A percentile compares a stretch with the other conserved stretches of the same genome.
phyloP scores from a whole-genome alignment of 441 rosid genomes.

The Cnidoscolus chayamansa region DNA sequence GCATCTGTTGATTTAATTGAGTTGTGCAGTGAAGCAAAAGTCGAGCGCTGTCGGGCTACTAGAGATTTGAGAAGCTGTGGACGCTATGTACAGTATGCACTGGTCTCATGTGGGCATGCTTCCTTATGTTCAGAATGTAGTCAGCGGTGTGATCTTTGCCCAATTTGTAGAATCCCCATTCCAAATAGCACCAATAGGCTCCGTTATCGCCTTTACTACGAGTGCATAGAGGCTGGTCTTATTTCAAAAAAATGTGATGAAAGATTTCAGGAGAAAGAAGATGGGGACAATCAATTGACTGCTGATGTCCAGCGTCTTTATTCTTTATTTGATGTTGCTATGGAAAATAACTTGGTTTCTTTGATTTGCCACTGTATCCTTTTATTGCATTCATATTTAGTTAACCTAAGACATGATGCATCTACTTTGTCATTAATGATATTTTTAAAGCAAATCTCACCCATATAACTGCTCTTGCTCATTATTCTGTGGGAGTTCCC shows the following conservation, averaged over 20 bases:
- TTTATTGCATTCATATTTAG: slow-evolving; percentile 10
- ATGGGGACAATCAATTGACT: slow-evolving; percentile 49
- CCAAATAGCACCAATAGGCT: slow-evolving; percentile 41
- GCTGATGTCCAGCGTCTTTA: slow-evolving; percentile 77
- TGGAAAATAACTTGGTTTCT: slow-evolving; percentile 79
- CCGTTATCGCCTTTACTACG: slow-evolving; percentile 64
- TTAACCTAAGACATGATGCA: neutral
- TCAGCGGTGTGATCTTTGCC: slow-evolving; percentile 79
- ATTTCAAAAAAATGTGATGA: slow-evolving; percentile 54
- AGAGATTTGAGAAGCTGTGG: slow-evolving; percentile 89
- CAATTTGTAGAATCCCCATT: slow-evolving; percentile 64
- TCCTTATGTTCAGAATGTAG: slow-evolving; percentile 84
- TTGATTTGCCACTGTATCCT: slow-evolving; percentile 92
- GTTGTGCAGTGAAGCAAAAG: slow-evolving; percentile 76
- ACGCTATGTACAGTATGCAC: slow-evolving; percentile 55
- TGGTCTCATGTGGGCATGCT: slow-evolving; percentile 84
- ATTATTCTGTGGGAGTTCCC: neutral
- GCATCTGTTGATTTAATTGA: slow-evolving; percentile 71
- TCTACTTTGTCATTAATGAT: slow-evolving; percentile 1
- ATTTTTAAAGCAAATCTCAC: neutral
- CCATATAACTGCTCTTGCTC: neutral
- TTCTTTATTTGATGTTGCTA: slow-evolving; percentile 78
- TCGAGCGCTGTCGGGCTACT: slow-evolving; percentile 81
- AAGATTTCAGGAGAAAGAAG: slow-evolving; percentile 54
- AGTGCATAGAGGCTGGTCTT: slow-evolving; percentile 82